phyloP scores from a whole-genome alignment of 805 yeast species.

The Wickerhamomyces alni region DNA sequence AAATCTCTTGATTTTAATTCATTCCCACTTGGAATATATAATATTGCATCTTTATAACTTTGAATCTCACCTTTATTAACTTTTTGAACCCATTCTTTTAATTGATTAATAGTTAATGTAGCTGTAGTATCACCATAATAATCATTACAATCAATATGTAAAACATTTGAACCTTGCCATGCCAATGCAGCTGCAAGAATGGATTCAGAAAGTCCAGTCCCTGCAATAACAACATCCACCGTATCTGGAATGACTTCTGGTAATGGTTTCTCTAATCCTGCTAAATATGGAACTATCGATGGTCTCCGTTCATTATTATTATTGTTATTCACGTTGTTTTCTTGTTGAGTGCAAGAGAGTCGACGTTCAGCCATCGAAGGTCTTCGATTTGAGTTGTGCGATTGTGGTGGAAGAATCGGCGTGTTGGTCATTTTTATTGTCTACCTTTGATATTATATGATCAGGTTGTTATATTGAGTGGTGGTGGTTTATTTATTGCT shows the following conservation, averaged over 20 bases:
- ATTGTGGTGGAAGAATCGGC: neutral
- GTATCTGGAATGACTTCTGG: conserved; percentile 55
- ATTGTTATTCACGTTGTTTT: conserved; percentile 4
- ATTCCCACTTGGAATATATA: conserved; percentile 67
- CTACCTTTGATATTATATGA: neutral
- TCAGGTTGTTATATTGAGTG: neutral
- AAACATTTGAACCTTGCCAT: conserved; percentile 96
- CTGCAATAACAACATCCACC: conserved; percentile 85
- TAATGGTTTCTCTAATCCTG: conserved; percentile 72
- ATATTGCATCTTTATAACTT: conserved; percentile 61
- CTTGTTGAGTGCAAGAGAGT: conserved; percentile 36
- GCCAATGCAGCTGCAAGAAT: conserved; percentile 90
- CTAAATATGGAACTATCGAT: conserved; percentile 56
- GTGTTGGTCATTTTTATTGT: neutral
- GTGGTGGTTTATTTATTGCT: too few relatives aligned
- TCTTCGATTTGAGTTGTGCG: conserved; percentile 36
- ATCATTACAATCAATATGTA: conserved; percentile 80
- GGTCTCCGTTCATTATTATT: conserved; percentile 15
- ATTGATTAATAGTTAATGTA: conserved; percentile 79
- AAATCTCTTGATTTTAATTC: conserved; percentile 55
- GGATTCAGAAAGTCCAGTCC: conserved; percentile 88
- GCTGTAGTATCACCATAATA: conserved; percentile 89
- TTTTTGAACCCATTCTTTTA: conserved; percentile 73
- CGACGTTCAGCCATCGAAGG: conserved; percentile 66
- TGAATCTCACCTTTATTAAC: conserved; percentile 40